A percentile compares a stretch with the other conserved stretches of the same genome.
These are phyloP conservation scores for Phytophthora boehmeriae DNA, from an alignment of 352 stramenopile species.

Conservation along the genomic window DNA sequence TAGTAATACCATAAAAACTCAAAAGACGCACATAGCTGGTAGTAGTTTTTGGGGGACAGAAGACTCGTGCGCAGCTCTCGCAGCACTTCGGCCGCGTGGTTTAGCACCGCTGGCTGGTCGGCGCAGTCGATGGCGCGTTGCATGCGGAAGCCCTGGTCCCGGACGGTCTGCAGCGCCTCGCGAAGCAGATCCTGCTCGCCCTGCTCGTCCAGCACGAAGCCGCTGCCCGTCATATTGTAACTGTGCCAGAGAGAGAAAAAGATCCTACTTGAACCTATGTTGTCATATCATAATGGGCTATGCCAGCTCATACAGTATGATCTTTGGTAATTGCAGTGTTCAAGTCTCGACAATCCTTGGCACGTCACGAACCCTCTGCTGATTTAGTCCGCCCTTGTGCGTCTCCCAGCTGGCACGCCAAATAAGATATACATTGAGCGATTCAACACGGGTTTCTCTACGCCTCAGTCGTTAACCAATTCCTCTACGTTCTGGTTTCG, in stretches of 20 bases:
- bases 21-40: conserved; percentile 95
- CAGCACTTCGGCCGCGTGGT: conserved; percentile 83
- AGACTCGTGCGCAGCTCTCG: conserved; percentile 85
- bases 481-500: conserved; percentile 15
- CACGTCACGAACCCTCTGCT: background rate
- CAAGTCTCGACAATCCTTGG: no score
- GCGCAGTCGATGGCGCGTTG: conserved; percentile 78
- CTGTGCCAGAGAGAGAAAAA: background rate
- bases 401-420: background rate
- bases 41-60: conserved; percentile 99
- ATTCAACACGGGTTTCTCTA: no score
- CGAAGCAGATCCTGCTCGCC: conserved; percentile 73
- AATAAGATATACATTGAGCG: background rate
- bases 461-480: no score
- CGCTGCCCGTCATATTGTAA: conserved; percentile 8
- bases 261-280: no score
- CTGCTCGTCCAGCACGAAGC: conserved; percentile 69
- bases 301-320: no score
- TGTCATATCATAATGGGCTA: no score
- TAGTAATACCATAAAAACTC: conserved; percentile 1
- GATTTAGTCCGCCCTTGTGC: conserved; percentile 1
- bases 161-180: conserved; percentile 73
- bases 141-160: conserved; percentile 86
- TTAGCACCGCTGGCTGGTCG: conserved; percentile 80
- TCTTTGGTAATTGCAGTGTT: no score